Evolutionary conservation across 768 basidiomycete genomes (phyloP), one percentile per base, ranked within the genome.

Genomic region (Lanmaoa pseudosensibilis): DNA sequence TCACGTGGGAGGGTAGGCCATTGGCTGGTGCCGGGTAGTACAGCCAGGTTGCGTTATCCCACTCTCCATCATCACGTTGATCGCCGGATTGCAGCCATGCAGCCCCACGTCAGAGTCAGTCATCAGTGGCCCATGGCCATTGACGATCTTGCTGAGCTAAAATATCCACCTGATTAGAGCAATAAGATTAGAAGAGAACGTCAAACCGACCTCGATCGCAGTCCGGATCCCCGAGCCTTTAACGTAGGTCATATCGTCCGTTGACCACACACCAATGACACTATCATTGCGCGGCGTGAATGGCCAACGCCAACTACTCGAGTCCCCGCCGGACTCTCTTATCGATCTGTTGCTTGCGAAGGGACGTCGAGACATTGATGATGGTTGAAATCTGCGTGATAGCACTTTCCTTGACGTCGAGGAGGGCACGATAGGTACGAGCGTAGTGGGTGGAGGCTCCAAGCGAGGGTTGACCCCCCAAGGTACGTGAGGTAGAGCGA

Each of bases 131-230:
- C 83, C 85, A 33, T 78, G 84, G 8, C 92, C 89, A 66, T 93
- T 91, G 65, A 93, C 83, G 46, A 90, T 86, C 59, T 92, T 90
- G 25, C 92, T 90, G 34, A 93, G 83, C 92, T 93, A 64, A 46
- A 36, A 3, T 4, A 44, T 27, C 6, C 6, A 56, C 34, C 25
- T 3, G 23, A 12, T 66, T 5, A 65, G 46, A 34, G 45, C 19
- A 15, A 59, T 2, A 16, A 19, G 4, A n/a, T n/a, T n/a, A n/a
- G 2, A 54, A n/a, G 33, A 50, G 9, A 43, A 45, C 53, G 19
- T 54, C 36, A 39, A 25, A 59, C 46, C 73, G 52, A 93, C 91
- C 84, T 94, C 88, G 66, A 92, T 87, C 36, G 92, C 88, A 67
- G 89, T 87, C 70, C 82, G 86, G n/a, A 90, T 10, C 71, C 52